phyloP scores from a whole-genome alignment of 2,329 filamentous ascomycete genomes.

The Sphaerulina populicola region DNA sequence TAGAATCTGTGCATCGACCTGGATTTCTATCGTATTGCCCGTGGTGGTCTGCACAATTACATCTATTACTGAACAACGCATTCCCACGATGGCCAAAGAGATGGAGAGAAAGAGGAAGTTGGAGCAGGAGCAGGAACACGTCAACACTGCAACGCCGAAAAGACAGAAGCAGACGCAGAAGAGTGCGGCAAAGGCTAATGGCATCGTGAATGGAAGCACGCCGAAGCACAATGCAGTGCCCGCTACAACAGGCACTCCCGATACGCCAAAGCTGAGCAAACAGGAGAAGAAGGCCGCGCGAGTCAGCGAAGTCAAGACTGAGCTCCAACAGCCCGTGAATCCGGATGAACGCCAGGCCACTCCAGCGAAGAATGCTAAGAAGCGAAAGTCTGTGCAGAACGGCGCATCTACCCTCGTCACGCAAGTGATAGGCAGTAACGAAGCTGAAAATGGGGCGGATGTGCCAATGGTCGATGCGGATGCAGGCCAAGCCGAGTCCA shows the following conservation, averaged over 20 bases:
- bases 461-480: conserved; percentile 3
- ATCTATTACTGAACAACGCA: neutral
- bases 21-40: too few relatives aligned
- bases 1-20: neutral
- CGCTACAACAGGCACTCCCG: neutral
- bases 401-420: neutral
- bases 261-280: neutral
- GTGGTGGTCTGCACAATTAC: too few relatives aligned
- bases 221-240: neutral
- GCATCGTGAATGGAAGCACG: conserved; percentile 5
- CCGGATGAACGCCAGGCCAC: neutral
- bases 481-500: neutral
- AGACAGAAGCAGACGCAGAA: conserved; percentile 17
- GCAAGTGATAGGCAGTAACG: neutral
- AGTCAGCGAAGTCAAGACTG: neutral
- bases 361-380: conserved; percentile 13
- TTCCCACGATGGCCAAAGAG: conserved; percentile 15
- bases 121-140: conserved; percentile 19
- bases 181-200: conserved; percentile 11
- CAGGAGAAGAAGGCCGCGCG: conserved; percentile 2
- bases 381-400: conserved; percentile 3
- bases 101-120: conserved; percentile 20
- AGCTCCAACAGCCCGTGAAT: neutral
- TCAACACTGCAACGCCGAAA: conserved; percentile 16
- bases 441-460: neutral